phyloP scores from a whole-genome alignment of 805 yeast genomes.

The Lipomyces starkeyi region DNA sequence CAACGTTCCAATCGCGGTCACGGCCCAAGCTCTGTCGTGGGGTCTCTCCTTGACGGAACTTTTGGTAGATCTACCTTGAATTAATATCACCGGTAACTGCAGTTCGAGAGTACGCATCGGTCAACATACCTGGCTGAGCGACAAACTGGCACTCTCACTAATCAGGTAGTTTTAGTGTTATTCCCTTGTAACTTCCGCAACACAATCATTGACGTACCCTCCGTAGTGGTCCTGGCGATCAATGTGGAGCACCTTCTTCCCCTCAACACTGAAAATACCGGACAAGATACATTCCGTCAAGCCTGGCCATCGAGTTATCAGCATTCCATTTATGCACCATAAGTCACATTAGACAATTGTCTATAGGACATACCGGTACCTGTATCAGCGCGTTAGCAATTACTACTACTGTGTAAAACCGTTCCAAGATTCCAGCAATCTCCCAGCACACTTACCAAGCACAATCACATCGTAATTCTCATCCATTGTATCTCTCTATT shows the following conservation, averaged over 20 bases:
- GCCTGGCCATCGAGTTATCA: constrained; percentile 55
- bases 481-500: constrained; percentile 63
- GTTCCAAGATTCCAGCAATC: constrained; percentile 4
- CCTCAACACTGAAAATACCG: constrained; percentile 94
- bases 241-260: constrained; percentile 94
- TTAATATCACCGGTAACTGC: neutral
- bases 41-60: constrained; percentile 83
- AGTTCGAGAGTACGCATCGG: constrained; percentile 11
- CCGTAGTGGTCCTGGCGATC: constrained; percentile 97
- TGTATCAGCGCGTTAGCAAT: constrained; percentile 21
- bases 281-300: constrained; percentile 94
- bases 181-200: neutral
- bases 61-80: constrained; percentile 62
- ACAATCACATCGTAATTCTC: constrained; percentile 97
- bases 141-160: constrained; percentile 80
- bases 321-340: neutral
- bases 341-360: neutral
- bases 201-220: constrained; percentile 51
- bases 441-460: constrained; percentile 61
- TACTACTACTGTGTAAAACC: neutral
- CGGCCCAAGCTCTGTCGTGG: constrained; percentile 73
- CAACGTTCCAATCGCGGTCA: constrained; percentile 98
- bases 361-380: constrained; percentile 45
- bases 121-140: constrained; percentile 58
- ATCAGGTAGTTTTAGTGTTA: neutral